Evolutionary conservation across 176 grass and related monocot species (phyloP).

Genomic region (Poa annua): DNA sequence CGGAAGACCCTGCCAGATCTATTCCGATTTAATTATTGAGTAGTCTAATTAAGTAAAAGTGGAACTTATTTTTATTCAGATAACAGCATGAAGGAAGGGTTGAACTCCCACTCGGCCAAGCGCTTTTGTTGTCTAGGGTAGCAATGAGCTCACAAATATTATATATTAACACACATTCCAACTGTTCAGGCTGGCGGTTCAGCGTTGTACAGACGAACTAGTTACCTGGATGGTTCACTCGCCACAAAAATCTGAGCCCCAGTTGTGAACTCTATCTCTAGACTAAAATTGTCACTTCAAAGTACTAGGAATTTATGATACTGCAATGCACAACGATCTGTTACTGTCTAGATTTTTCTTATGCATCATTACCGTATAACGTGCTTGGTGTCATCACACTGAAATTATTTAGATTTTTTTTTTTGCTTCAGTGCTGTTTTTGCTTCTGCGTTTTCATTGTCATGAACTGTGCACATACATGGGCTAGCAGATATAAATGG

Average conservation of each 20-base stretch:
- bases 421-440: constrained; percentile 1
- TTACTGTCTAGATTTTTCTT: neutral
- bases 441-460: neutral
- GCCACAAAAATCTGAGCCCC: neutral
- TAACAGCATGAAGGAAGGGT: neutral
- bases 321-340: neutral
- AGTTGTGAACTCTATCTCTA: neutral
- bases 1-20: neutral
- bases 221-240: neutral
- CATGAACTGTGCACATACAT: neutral
- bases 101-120: neutral
- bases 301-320: neutral
- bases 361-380: neutral
- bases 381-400: neutral
- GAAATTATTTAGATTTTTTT: neutral
- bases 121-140: neutral
- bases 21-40: neutral
- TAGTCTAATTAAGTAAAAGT: neutral
- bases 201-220: neutral
- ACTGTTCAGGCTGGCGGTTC: neutral
- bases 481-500: constrained; percentile 1
- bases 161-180: neutral
- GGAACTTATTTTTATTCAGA: neutral
- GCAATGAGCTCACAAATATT: neutral
- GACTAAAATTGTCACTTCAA: neutral